A percentile compares a stretch with the other conserved stretches of the same genome.
Evolutionary conservation across 192 early-diverging fungal species (phyloP).

Genomic region (Coemansia sp.): DNA sequence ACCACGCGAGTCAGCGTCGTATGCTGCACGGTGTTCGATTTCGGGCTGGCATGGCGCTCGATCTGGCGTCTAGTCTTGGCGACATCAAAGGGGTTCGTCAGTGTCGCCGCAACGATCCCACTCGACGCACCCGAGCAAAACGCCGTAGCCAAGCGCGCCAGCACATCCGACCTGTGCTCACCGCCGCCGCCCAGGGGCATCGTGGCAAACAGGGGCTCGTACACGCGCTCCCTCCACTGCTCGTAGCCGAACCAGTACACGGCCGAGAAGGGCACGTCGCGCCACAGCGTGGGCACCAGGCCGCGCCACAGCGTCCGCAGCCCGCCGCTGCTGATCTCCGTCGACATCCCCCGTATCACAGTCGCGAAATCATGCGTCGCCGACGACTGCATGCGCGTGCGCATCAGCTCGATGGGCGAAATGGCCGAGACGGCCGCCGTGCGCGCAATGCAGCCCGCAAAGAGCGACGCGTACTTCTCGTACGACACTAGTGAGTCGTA

Average conservation of each 20-base stretch:
- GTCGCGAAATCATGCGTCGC: slow-evolving; percentile 60
- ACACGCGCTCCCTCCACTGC: slow-evolving; percentile 59
- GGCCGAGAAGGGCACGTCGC: slow-evolving; percentile 96
- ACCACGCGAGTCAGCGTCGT: slow-evolving; percentile 19
- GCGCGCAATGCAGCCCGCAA: slow-evolving; percentile 78
- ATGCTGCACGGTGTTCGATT: slow-evolving; percentile 20
- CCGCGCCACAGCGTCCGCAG: slow-evolving; percentile 79
- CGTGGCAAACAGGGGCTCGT: slow-evolving; percentile 24
- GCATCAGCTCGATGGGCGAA: slow-evolving; percentile 89
- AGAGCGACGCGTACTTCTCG: slow-evolving; percentile 64
- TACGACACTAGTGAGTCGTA: slow-evolving; percentile 20
- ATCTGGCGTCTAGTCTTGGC: slow-evolving; percentile 91
- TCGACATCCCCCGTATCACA: slow-evolving; percentile 59
- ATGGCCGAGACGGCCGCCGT: slow-evolving; percentile 75
- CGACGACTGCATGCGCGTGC: slow-evolving; percentile 87
- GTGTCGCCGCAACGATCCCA: slow-evolving; percentile 82
- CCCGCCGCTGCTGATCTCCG: slow-evolving; percentile 65
- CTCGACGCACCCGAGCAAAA: slow-evolving; percentile 86
- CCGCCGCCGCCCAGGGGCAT: background rate
- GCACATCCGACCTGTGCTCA: background rate
- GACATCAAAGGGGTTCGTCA: slow-evolving; percentile 96
- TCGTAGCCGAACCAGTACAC: slow-evolving; percentile 96
- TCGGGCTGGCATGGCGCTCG: slow-evolving; percentile 28
- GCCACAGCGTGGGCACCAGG: slow-evolving; percentile 81
- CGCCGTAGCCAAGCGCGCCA: slow-evolving; percentile 61